Evolutionary conservation across 2,329 filamentous ascomycete genomes (phyloP), one percentile per base, ranked within the genome.

Genomic region (Corniculantispora saksenae): DNA sequence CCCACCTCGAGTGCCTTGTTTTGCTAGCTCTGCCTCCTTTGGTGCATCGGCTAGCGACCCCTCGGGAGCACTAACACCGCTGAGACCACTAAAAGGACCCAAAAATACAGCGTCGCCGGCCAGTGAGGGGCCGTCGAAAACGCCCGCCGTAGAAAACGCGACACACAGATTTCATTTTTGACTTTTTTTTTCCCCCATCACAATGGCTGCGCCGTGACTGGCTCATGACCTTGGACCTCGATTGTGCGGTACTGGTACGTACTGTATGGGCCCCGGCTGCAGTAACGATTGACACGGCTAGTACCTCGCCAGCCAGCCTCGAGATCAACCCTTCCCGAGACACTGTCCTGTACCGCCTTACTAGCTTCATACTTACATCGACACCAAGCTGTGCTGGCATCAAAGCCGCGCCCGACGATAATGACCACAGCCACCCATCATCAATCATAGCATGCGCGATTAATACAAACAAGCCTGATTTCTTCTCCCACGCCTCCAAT

Each of bases 151-250:
- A 9, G 12, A 45, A 47, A 47, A 47, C 23, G 19, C 55, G 55
- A 47, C 55, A 47, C 55, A 58, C 55, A 58, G 48, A 58, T 58
- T 45, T 19, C 2, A 32, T 25, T 47, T 58, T 45, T 45, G 17
- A 51, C 23, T 45, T 58, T 43, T 7, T n/a, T n/a, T n/a, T n/a
- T n/a, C n/a, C n/a, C 6, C 38, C 9, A 13, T 43, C 38, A 19
- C 38, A 43, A 15, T 19, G 38, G 38, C 12, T 43, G 12, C 38
- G 12, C 12, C 38, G 45, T 47, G 2, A 21, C 47, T 21, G n/a
- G 23, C 47, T 4, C 21, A 23, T 13, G 12, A 7, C 38, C 38
- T 4, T 13, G 6, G 12, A 43, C 38, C 38, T 15, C 38, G 12
- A 7, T n/a, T n/a, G n/a, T n/a, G n/a, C n/a, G n/a, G n/a, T n/a